Base-by-base conservation (phyloP, 371 early-diverging fungal genomes). In the Mycotypha africana region DNA sequence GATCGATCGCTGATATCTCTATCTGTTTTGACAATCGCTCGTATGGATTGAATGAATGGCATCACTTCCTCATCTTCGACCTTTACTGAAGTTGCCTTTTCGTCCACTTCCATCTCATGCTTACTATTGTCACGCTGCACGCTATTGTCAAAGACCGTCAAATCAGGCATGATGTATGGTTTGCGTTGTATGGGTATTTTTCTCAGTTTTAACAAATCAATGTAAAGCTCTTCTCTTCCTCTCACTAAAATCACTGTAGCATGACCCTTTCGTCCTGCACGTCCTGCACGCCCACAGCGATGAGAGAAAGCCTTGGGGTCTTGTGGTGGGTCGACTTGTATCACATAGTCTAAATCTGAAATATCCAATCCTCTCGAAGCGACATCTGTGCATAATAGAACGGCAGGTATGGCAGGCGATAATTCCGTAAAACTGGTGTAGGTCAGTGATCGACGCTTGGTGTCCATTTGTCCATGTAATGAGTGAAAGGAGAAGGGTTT, bases 341-440 rank as follows among this genome's bases (percentile, higher is more conserved):
- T 77, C 4, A 99, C 95, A 56, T 80, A 82, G 50, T 98, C 98
- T 2, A 99, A 92, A 68, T 95, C 91, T 1, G 96, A 91, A 42
- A 99, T 86, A 76, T 99, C 99, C 26, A 99, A 61, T 9, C 99
- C 99, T 44, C 99, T 85, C 0, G 98, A 92, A 10, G 97, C 97
- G 11, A 99, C 90, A 75, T 99, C 99, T 0, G 99, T 99, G 60
- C 95, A 95, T 11, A 98, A 60, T 43, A 98, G 67, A 10, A 96
- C 53, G 11, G 85, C 86, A 2, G 81, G 73, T n/a, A 76, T 78
- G 15, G 77, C 76, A 12, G 76, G 52, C 14, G 83, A 77, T 7
- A 85, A 52, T 21, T 69, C 62, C 0, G 78, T 71, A 37, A 84
- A 89, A 9, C 77, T 44, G 8, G 74, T 73, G 55, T 78, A 87